A percentile compares a stretch with the other conserved stretches of the same genome.
These are phyloP conservation scores for Jatropha curcas DNA, from an alignment of 345 rosid species.

Conservation along the genomic window DNA sequence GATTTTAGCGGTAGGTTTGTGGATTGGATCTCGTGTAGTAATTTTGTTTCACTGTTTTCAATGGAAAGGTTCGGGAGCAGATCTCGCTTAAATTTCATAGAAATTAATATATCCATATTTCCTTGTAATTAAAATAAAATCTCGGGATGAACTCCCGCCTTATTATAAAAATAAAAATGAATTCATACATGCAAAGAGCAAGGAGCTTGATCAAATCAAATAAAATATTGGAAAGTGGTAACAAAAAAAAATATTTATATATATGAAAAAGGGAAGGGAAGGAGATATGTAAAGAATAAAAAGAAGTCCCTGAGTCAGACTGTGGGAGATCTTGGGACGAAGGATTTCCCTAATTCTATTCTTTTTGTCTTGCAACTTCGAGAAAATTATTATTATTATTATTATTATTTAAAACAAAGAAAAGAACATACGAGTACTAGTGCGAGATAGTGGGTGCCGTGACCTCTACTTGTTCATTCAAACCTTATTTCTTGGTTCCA, in stretches of 20 bases:
- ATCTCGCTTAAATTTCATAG: slow-evolving; percentile 51
- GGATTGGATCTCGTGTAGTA: slow-evolving; percentile 79
- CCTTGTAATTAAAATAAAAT: background rate
- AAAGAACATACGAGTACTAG: background rate
- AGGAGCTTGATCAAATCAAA: background rate
- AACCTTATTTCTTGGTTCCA: slow-evolving; percentile 30
- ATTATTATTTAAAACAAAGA: background rate
- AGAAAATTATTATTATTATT: slow-evolving; percentile 34
- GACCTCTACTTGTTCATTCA: slow-evolving; percentile 46
- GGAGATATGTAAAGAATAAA: slow-evolving; percentile 18
- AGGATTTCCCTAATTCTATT: slow-evolving; percentile 52
- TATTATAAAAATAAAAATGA: slow-evolving; percentile 11
- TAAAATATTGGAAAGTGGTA: background rate
- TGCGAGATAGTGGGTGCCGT: background rate
- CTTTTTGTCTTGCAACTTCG: slow-evolving; percentile 56
- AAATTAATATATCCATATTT: background rate
- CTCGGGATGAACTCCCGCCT: slow-evolving; percentile 45
- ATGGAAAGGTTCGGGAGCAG: slow-evolving; percentile 40
- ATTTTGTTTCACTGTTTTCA: slow-evolving; percentile 47
- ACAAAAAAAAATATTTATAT: slow-evolving; percentile 8
- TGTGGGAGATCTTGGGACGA: slow-evolving; percentile 56
- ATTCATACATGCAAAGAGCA: slow-evolving; percentile 18
- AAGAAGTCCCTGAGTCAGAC: slow-evolving; percentile 48
- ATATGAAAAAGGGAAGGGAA: slow-evolving; percentile 32
- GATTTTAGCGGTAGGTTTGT: slow-evolving; percentile 9